These are phyloP conservation scores for Microascus cirrosus DNA, from an alignment of 2,329 filamentous ascomycete species.

Conservation along the genomic window DNA sequence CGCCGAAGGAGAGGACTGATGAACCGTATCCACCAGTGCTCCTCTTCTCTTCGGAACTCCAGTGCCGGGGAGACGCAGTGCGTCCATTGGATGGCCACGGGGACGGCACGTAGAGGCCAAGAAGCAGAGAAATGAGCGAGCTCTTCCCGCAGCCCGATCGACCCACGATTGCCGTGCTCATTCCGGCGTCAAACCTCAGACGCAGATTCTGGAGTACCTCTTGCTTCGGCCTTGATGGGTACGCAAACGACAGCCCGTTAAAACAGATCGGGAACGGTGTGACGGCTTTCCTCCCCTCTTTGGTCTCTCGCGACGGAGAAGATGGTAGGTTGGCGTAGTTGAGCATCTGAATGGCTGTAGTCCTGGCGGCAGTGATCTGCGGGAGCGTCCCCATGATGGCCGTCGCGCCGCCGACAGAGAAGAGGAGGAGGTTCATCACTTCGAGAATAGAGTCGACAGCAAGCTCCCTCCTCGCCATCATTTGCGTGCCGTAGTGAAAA, in stretches of 20 bases:
- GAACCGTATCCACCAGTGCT: not conserved
- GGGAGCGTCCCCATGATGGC: conserved; percentile 65
- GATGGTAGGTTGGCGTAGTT: conserved; percentile 52
- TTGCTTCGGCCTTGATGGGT: conserved; percentile 45
- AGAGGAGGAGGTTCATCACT: conserved; percentile 74
- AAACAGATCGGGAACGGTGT: conserved; percentile 33
- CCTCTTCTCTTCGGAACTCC: not conserved
- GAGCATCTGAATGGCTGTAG: conserved; percentile 63
- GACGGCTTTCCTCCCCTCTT: conserved; percentile 22
- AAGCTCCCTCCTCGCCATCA: conserved; percentile 37
- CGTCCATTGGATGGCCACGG: not conserved
- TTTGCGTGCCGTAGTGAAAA: conserved; percentile 68
- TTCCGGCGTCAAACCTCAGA: conserved; percentile 51
- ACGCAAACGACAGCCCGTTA: conserved; percentile 54
- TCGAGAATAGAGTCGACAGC: conserved; percentile 52
- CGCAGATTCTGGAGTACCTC: conserved; percentile 52
- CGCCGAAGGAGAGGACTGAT: conserved; percentile 41
- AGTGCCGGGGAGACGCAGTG: not conserved
- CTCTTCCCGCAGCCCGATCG: conserved; percentile 85
- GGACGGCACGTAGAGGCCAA: conserved; percentile 54
- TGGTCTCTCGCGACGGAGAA: conserved; percentile 44
- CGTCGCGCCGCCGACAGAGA: conserved; percentile 65
- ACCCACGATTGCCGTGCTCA: conserved; percentile 69
- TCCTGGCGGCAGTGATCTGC: conserved; percentile 64
- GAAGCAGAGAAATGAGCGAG: conserved; percentile 64